A percentile compares a stretch with the other conserved stretches of the same genome.
Conservation (phyloP, 2,329 filamentous ascomycete genomes). For the Neophaeococcomyces aloes region DNA sequence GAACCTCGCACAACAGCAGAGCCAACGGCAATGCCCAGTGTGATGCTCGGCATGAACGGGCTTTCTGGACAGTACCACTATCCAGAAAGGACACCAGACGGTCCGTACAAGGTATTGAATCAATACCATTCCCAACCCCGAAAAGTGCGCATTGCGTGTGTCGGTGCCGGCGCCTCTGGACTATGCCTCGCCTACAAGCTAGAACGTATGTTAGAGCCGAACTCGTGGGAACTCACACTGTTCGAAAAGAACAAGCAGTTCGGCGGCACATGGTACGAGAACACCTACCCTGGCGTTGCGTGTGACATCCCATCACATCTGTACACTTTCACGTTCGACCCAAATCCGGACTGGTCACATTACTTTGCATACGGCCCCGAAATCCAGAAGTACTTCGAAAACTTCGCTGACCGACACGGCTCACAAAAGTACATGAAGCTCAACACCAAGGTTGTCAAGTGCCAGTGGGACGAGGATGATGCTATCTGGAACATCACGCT, state of each 20-base stretch:
- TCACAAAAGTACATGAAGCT: conserved; percentile 31
- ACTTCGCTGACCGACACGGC: conserved; percentile 30
- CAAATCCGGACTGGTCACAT: conserved; percentile 34
- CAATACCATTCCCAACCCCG: conserved; percentile 11
- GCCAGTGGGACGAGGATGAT: conserved; percentile 29
- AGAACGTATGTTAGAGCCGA: conserved; percentile 9
- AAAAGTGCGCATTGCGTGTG: conserved; percentile 15
- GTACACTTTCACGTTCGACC: conserved; percentile 27
- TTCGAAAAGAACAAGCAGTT: conserved; percentile 25
- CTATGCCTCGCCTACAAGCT: conserved; percentile 14
- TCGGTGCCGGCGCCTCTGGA: conserved; percentile 15
- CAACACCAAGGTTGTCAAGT: conserved; percentile 27
- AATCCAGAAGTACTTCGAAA: conserved; percentile 34
- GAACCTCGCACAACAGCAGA: not conserved
- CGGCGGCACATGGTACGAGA: conserved; percentile 26
- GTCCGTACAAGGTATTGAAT: conserved; percentile 8
- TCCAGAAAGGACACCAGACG: conserved; percentile 2
- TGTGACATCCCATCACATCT: conserved; percentile 36
- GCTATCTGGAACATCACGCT: not conserved
- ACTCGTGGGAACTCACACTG: conserved; percentile 15
- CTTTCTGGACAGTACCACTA: not conserved
- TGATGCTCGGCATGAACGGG: not conserved
- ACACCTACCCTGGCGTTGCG: conserved; percentile 9
- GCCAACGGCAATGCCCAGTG: conserved; percentile 2
- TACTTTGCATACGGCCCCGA: conserved; percentile 33